These are phyloP conservation scores for Parathielavia hyrcaniae DNA, from an alignment of 495 filamentous ascomycete genomes.

Conservation along the genomic window DNA sequence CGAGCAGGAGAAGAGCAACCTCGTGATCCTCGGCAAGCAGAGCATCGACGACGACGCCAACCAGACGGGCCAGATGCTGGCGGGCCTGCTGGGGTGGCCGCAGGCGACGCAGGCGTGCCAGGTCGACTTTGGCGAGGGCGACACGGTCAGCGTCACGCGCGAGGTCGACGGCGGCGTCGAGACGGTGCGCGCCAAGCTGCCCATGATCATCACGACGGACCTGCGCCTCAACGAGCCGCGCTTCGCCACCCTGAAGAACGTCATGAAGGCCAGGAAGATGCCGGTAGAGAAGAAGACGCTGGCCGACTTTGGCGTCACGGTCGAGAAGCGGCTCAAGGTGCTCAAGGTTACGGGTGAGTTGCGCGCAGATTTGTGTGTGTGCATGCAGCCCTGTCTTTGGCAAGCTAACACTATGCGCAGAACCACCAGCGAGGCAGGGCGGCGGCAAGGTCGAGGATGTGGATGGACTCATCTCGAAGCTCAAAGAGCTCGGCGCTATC, in stretches of 20 bases:
- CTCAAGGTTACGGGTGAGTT: constrained; percentile 74
- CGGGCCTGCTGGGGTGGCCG: constrained; percentile 82
- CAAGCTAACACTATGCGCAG: constrained; percentile 36
- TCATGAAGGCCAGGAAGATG: constrained; percentile 99
- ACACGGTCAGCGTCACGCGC: constrained; percentile 63
- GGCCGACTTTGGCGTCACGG: constrained; percentile 70
- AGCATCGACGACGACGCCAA: constrained; percentile 92
- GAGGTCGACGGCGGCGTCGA: constrained; percentile 96
- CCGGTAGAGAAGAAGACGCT: constrained; percentile 83
- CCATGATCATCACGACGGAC: constrained; percentile 92
- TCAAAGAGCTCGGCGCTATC: constrained; percentile 93
- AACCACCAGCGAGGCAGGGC: constrained; percentile 82
- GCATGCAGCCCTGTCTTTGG: neutral
- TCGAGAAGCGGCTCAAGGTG: constrained; percentile 72
- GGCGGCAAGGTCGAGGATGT: constrained; percentile 97
- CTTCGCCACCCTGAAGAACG: constrained; percentile 93
- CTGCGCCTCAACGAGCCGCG: constrained; percentile 89
- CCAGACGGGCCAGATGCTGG: constrained; percentile 98
- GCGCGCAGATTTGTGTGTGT: neutral
- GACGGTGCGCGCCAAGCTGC: constrained; percentile 75
- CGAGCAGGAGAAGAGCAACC: constrained; percentile 73
- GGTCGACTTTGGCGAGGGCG: constrained; percentile 61
- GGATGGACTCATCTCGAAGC: constrained; percentile 79
- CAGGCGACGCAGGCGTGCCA: constrained; percentile 90
- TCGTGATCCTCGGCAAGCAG: constrained; percentile 94